Conservation (phyloP, 2,329 filamentous ascomycete species). For the Phoma sp. region DNA sequence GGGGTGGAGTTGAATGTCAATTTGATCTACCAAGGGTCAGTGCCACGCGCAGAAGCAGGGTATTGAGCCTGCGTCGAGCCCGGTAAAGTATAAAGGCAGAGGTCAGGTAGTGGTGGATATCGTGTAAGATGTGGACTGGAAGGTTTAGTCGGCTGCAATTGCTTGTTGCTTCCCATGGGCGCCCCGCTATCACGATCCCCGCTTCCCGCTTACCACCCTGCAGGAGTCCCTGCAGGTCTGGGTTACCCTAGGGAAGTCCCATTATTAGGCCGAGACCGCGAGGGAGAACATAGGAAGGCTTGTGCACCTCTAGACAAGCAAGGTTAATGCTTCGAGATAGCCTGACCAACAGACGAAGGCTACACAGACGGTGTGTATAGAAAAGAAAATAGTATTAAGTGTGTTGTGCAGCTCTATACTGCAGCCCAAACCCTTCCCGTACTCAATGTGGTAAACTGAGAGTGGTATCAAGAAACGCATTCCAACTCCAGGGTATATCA, state of each 20-base stretch:
- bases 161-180: background rate
- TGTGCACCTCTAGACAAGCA: too few species aligned
- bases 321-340: too few species aligned
- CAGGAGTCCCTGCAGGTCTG: background rate
- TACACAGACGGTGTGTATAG: background rate
- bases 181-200: constrained; percentile 6
- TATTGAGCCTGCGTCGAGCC: constrained; percentile 2
- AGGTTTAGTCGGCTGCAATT: constrained; percentile 1
- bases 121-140: background rate
- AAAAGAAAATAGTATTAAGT: background rate
- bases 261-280: too few species aligned
- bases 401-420: background rate
- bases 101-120: background rate
- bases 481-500: constrained; percentile 19
- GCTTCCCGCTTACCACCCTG: background rate
- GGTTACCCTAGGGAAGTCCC: background rate
- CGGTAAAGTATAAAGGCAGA: constrained; percentile 3
- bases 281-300: too few species aligned
- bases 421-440: background rate
- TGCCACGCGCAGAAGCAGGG: background rate
- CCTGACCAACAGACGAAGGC: too few species aligned
- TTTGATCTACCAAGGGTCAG: background rate
- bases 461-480: constrained; percentile 16
- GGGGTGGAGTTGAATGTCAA: constrained; percentile 6
- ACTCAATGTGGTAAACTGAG: constrained; percentile 3